A percentile compares a stretch with the other conserved stretches of the same genome.
Evolutionary conservation across 2,329 filamentous ascomycete species (phyloP).

Genomic region (Nothopassalora personata): DNA sequence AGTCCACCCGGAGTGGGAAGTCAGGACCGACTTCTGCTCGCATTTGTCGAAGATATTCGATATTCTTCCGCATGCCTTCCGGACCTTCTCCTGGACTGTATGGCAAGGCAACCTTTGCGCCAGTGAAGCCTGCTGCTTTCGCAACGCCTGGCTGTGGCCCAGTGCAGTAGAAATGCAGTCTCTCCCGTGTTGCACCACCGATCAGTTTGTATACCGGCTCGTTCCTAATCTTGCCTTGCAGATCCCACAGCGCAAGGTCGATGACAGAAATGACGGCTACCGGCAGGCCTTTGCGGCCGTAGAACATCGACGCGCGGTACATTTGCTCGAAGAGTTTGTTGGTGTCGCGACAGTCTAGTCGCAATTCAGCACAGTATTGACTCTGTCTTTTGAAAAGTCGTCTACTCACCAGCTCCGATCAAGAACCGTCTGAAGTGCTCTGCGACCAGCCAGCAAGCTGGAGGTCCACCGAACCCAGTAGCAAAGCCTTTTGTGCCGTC

Average conservation of each 20-base stretch:
- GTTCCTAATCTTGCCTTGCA: constrained; percentile 82
- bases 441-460: constrained; percentile 88
- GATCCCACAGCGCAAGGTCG: constrained; percentile 87
- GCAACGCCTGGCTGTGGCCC: constrained; percentile 77
- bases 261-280: constrained; percentile 91
- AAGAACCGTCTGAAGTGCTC: constrained; percentile 92
- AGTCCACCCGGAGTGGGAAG: constrained; percentile 91
- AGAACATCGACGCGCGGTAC: constrained; percentile 95
- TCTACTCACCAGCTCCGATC: constrained; percentile 60
- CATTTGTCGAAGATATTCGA: constrained; percentile 81
- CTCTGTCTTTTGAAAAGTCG: background rate
- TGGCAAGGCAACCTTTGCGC: constrained; percentile 82
- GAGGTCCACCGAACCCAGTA: constrained; percentile 88
- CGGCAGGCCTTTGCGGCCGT: constrained; percentile 85
- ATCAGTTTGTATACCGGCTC: constrained; percentile 95
- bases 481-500: constrained; percentile 93
- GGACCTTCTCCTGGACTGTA: constrained; percentile 85
- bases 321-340: constrained; percentile 94
- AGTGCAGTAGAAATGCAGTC: constrained; percentile 90
- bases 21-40: constrained; percentile 79
- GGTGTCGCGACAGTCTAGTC: constrained; percentile 76
- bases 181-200: constrained; percentile 78
- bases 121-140: constrained; percentile 82
- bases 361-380: constrained; percentile 9
- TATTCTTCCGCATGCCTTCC: constrained; percentile 77